These are phyloP conservation scores for Penicillium atrosanguineum DNA, from an alignment of 495 filamentous ascomycete species.

Conservation along the genomic window DNA sequence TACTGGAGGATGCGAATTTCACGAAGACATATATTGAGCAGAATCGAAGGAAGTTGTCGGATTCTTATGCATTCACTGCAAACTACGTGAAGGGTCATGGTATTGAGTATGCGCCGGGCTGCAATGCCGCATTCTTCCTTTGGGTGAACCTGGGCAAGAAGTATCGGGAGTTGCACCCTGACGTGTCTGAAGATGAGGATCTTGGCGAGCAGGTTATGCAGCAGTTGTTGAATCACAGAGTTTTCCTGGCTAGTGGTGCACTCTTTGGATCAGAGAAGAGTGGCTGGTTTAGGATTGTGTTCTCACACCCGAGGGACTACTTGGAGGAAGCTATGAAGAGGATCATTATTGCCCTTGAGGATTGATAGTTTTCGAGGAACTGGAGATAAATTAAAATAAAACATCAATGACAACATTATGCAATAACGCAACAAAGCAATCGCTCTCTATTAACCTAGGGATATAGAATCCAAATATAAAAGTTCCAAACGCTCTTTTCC, in stretches of 20 bases:
- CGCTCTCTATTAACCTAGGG: not conserved
- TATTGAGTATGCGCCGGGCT: constrained; percentile 38
- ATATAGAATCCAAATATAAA: not conserved
- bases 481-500: not conserved
- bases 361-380: too few species aligned
- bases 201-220: constrained; percentile 28
- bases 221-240: constrained; percentile 36
- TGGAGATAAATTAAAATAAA: too few species aligned
- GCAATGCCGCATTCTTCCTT: constrained; percentile 57
- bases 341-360: constrained; percentile 26
- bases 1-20: constrained; percentile 50
- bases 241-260: constrained; percentile 44
- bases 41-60: constrained; percentile 36
- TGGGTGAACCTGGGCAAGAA: constrained; percentile 54
- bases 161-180: constrained; percentile 29
- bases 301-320: constrained; percentile 35
- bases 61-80: constrained; percentile 34
- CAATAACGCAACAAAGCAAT: not conserved
- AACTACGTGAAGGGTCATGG: constrained; percentile 33
- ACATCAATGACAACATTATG: too few species aligned
- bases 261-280: constrained; percentile 43
- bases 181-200: constrained; percentile 18
- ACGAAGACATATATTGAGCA: constrained; percentile 42
- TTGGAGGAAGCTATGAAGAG: constrained; percentile 45
- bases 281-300: constrained; percentile 54